A percentile compares a stretch with the other conserved stretches of the same genome.
These are phyloP conservation scores for Micromonas pusilla DNA, from an alignment of 139 green algal species.

Conservation along the genomic window DNA sequence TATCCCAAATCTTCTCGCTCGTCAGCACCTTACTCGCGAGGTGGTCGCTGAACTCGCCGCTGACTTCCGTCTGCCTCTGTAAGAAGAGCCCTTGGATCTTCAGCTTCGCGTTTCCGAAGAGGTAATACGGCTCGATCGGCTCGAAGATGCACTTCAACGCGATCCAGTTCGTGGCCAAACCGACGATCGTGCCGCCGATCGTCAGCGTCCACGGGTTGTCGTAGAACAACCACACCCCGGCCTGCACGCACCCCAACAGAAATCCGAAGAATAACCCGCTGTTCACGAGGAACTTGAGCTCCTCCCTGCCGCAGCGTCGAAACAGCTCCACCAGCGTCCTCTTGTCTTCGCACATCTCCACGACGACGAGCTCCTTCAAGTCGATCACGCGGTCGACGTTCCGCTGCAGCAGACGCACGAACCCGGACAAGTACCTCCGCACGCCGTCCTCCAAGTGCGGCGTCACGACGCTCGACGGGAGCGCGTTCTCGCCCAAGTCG, in stretches of 20 bases:
- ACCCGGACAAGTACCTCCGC: slow-evolving; percentile 6
- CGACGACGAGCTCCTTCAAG: slow-evolving; percentile 29
- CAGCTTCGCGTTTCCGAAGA: not conserved
- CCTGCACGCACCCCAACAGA: slow-evolving; percentile 35
- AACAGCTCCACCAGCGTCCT: slow-evolving; percentile 25
- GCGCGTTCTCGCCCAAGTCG: not conserved
- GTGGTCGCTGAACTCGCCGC: slow-evolving; percentile 26
- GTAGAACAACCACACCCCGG: slow-evolving; percentile 32
- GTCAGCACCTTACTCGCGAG: slow-evolving; percentile 26
- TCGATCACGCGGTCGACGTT: slow-evolving; percentile 19
- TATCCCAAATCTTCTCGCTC: slow-evolving; percentile 30
- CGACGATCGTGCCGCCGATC: slow-evolving; percentile 30
- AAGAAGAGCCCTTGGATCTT: slow-evolving; percentile 37
- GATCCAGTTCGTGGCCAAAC: slow-evolving; percentile 38
- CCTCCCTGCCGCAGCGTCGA: slow-evolving; percentile 23
- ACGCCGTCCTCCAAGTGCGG: too few species aligned
- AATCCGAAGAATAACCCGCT: slow-evolving; percentile 38
- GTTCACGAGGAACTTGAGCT: slow-evolving; percentile 35
- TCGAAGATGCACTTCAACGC: slow-evolving; percentile 40
- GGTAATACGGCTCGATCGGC: slow-evolving; percentile 30
- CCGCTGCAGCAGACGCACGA: slow-evolving; percentile 20
- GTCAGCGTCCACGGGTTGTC: slow-evolving; percentile 34
- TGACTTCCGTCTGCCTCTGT: slow-evolving; percentile 33
- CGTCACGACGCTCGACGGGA: slow-evolving; percentile 4
- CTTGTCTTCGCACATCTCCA: slow-evolving; percentile 26